Base-by-base conservation (phyloP, 129 eudicot species). In the Pulicaria dysenterica region DNA sequence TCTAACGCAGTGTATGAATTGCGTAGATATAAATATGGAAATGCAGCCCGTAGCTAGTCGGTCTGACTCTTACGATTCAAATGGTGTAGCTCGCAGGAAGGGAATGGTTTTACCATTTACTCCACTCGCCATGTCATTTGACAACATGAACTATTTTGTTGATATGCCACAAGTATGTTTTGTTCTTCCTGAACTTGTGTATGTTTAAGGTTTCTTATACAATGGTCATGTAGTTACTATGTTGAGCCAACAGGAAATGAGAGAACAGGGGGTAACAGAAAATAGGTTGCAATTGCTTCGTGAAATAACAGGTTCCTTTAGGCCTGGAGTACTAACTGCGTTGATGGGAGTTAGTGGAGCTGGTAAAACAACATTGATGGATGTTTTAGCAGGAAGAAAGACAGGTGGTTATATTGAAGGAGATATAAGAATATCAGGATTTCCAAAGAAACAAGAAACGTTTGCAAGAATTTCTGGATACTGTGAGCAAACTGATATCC, bases 301-400 rank as follows among this genome's bases (percentile, higher is more conserved):
- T 16, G 96, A 81, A 41, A 85, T 93, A 73, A 93, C 87, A 0
- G 97, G 97, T 74, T 83, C 93, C 19, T 94, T 94, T 76, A 84
- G 97, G 84, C 97, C 99, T 0, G 99, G 99, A 63, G 97, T 94
- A 13, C 34, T 94, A 47, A 94, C 99, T 13, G 99, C 99, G 7
- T 73, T 94, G 15, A 94, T 94, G 99, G 99, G 99, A 64, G 96
- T 94, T 3, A 94, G 99, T 80, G 99, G 99, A 59, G 99, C 99
- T 8, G 99, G 99, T 58, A 94, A 90, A 73, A 94, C 99, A 12
- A 94, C 99, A 5, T 67, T 94, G n/a, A 90, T 94, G 99, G 99
- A 94, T 75, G 99, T 94, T 75, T 70, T 94, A 47, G 90, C 97
- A 0, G 99, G 99, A 74, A 83, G 99, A 75, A 95, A 95, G 63